Base-by-base conservation (phyloP, 2,329 filamentous ascomycete genomes). In the Trichoderma sp. region DNA sequence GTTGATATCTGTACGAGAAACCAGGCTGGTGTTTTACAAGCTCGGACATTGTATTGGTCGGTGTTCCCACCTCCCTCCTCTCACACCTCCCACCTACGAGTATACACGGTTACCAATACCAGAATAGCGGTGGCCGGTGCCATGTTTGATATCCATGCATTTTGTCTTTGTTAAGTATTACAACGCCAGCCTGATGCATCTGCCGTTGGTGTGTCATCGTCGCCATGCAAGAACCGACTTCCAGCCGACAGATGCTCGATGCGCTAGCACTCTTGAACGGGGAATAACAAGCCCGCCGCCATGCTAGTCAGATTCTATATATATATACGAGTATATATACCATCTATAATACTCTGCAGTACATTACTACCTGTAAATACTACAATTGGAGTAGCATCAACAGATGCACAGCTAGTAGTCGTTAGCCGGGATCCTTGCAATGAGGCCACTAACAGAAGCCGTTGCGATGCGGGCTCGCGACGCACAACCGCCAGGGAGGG, bases 61-160 rank as follows among this genome's bases (percentile, higher is more conserved):
- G 55, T 68, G 55, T 61, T 68, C 55, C 65, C 66, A 68, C 66
- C 13, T 55, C 63, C 62, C 62, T 20, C 65, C 36, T 34, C 23
- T 50, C 43, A n/a, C 43, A 50, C 47, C 9, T 53, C 47, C 47
- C 47, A 23, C 20, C 47, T 23, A 4, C 11, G 9, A 13, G n/a
- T 23, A 20, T 20, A 50, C 39, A 43, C 28, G 36, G 61, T 59
- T 57, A 28, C 39, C 57, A 15, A 43, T 61, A 20, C 66, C 59
- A 53, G 57, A 69, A 69, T 62, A 28, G 66, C 66, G 30, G 66
- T 69, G 57, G 66, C 66, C 36, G 39, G 47, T 53, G 39, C 39
- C 57, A 61, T 61, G 57, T 23, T 43, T 50, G 39, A 58, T 53
- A 39, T 47, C 57, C 28, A 34, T 61, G 26, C 23, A 43, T 43